Base-by-base conservation (phyloP, 139 green algal genomes). In the Coelastrella sp. region DNA sequence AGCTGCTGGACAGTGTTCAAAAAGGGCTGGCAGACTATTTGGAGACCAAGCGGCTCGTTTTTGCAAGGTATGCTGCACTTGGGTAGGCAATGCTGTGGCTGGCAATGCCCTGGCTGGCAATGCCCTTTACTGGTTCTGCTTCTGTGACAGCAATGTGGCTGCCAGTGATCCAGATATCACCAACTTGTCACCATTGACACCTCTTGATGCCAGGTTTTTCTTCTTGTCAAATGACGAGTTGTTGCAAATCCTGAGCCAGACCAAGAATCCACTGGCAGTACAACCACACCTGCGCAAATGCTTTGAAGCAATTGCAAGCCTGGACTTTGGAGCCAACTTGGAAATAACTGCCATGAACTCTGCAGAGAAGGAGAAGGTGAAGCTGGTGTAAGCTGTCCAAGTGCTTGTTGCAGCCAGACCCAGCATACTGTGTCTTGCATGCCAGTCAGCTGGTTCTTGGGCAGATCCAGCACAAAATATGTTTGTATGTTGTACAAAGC, bases 241-340 rank as follows among this genome's bases (percentile, higher is more conserved):
- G 35, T 49, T 49, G 35, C 90, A 92, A 93, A 97, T 97, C 70
- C 92, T 97, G 57, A 94, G 87, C 61, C 95, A 98, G 93, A 93
- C 92, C 61, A 96, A 96, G 91, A 96, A 97, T 75, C 96, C 96
- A 10, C 89, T 96, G 56, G 94, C 94, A 0, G 95, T 98, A 87
- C 96, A 98, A 92, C 95, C 95, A 6, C 95, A 98, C 93, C 94
- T 98, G 90, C 92, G 93, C 86, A 98, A 98, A 92, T 97, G 95
- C 92, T 98, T 98, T 92, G 96, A 98, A 93, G 96, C 96, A 49
- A 97, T 98, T 85, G 91, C 95, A 79, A 92, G 75, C 20, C 92
- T 98, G 72, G 94, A 97, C 90, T 98, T 98, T 92, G 87, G 82
- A 7, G 90, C 93, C 8, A 88, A 91, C n/a, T 90, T 96, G 49